Evolutionary conservation across 1,284 basidiomycete species (phyloP).

Genomic region (Puccinia triticina): DNA sequence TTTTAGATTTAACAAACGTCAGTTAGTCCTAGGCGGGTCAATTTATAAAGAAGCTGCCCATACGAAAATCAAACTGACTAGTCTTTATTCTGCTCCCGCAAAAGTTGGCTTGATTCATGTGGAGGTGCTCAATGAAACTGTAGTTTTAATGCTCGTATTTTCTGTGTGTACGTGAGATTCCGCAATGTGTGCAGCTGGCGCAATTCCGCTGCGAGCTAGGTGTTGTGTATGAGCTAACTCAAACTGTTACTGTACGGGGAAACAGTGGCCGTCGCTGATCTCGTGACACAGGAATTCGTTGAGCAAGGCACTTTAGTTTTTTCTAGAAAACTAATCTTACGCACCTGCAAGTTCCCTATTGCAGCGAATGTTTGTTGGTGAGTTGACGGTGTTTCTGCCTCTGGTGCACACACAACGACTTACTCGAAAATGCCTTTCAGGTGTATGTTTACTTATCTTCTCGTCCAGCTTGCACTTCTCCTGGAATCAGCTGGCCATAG

Average conservation of each 20-base stretch:
- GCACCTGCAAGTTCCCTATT: slow-evolving; percentile 21
- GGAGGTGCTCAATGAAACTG: slow-evolving; percentile 8
- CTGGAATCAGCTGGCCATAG: not conserved
- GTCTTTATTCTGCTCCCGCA: not conserved
- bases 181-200: not conserved
- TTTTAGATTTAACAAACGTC: slow-evolving; percentile 7
- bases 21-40: not conserved
- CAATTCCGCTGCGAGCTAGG: too few relatives aligned
- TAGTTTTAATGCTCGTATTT: slow-evolving; percentile 4
- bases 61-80: too few relatives aligned
- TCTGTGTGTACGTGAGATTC: not conserved
- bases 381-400: not conserved
- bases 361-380: slow-evolving; percentile 18
- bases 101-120: slow-evolving; percentile 23
- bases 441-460: not conserved
- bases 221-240: not conserved
- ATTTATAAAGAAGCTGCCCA: too few relatives aligned
- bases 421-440: not conserved
- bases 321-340: not conserved
- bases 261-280: slow-evolving; percentile 10
- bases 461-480: not conserved
- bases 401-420: not conserved
- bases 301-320: slow-evolving; percentile 1
- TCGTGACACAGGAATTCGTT: slow-evolving; percentile 17
- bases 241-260: too few relatives aligned